Evolutionary conservation across 805 yeast genomes (phyloP), one percentile per base, ranked within the genome.

Genomic region (Barnettozyma californica): DNA sequence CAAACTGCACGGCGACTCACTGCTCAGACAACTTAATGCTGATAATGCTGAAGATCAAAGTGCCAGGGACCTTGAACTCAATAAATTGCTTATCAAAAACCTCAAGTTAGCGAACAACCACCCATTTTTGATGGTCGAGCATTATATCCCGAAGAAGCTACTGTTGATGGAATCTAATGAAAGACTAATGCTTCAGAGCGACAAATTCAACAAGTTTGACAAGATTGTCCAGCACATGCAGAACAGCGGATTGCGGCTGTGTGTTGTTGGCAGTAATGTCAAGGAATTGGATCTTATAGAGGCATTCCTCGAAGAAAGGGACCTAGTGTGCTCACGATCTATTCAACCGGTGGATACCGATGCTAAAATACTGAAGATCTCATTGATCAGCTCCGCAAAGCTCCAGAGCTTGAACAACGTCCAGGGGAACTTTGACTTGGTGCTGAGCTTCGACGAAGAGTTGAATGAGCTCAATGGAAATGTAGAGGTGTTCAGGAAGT

Each of bases 251-350:
- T 66, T 50, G 23, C 63, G 70, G 13, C 55, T 75, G 4, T 61
- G 73, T 5, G 70, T 86, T 10, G 76, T 82, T 3, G 84, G 89
- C 0, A 74, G 77, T 34, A 77, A 73, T 56, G 73, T 83, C 20
- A 82, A 84, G 59, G 94, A 86, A 59, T 62, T 86, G 52, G 95
- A 90, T 60, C 67, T 90, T 41, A 72, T 90, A 7, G 97, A 90
- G 63, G 86, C 91, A 0, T 71, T 84, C 41, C 60, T 89, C 13
- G 69, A 85, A n/a, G 97, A 96, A 2, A 80, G 87, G 57, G 70
- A 70, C 34, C 65, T 87, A 35, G 74, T 76, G 52, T 84, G 85
- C 59, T 75, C 75, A 51, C 76, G 95, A 55, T 76, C 83, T 56
- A 79, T 89, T 21, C 87, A 88, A 14, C 72, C 80, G 1, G 76